phyloP scores from a whole-genome alignment of 352 stramenopile genomes.

The Phytophthora macrochlamydospora region DNA sequence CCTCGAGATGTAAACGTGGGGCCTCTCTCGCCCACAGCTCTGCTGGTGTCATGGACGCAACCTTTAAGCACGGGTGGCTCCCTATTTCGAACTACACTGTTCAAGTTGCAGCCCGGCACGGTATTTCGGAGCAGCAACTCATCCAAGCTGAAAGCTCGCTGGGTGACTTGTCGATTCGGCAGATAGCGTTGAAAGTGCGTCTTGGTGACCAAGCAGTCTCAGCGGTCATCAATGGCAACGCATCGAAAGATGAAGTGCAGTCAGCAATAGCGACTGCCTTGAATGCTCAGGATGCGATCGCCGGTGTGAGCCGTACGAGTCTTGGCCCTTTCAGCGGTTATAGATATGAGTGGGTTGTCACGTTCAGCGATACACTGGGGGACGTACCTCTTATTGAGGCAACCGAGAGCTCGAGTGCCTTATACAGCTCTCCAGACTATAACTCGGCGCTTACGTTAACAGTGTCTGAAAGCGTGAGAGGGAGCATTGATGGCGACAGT shows the following conservation, averaged over 20 bases:
- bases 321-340: slow-evolving; percentile 53
- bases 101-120: slow-evolving; percentile 64
- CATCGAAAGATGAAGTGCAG: slow-evolving; percentile 38
- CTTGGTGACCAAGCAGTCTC: slow-evolving; percentile 23
- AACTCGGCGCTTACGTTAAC: slow-evolving; percentile 28
- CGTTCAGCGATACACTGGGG: slow-evolving; percentile 60
- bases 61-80: slow-evolving; percentile 63
- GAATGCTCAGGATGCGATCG: slow-evolving; percentile 18
- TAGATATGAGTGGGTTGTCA: slow-evolving; percentile 74
- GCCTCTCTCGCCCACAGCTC: slow-evolving; percentile 29
- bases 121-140: slow-evolving; percentile 64
- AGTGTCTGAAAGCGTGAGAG: slow-evolving; percentile 52
- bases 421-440: slow-evolving; percentile 27
- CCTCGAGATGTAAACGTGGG: slow-evolving; percentile 58
- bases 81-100: slow-evolving; percentile 53
- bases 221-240: slow-evolving; percentile 45
- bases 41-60: slow-evolving; percentile 58
- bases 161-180: slow-evolving; percentile 28
- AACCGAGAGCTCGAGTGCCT: slow-evolving; percentile 12
- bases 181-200: slow-evolving; percentile 19
- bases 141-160: slow-evolving; percentile 48
- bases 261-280: slow-evolving; percentile 18
- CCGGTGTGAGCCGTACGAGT: slow-evolving; percentile 43
- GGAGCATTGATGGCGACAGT: slow-evolving; percentile 32
- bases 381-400: slow-evolving; percentile 51